Evolutionary conservation across 140 eudicot genomes (phyloP), one percentile per base, ranked within the genome.

Genomic region (Stevia rebaudiana): DNA sequence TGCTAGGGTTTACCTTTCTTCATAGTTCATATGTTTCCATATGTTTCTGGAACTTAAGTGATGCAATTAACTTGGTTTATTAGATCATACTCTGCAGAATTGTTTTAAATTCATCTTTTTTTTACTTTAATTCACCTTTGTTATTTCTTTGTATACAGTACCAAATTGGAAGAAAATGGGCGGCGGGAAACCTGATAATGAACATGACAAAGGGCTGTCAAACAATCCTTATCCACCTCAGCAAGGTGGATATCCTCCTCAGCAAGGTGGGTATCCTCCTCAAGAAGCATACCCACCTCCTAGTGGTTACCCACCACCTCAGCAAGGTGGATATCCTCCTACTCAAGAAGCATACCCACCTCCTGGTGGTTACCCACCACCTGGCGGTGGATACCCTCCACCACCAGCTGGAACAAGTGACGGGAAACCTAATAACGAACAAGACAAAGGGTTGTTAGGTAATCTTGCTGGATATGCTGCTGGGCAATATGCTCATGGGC

Each of bases 161-260:
- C 71, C 61, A 49, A 51, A 8, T 69, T 65, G 65, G 47, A 68
- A 67, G 63, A 71, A 59, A 78, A 81, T 81, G 86, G 50, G 79
- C 2, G 86, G 81, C 18, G 79, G 77, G 25, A 73, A 72, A 44
- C 36, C 73, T 16, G 69, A 60, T 2, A 55, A 69, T 13, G 74
- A 78, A 13, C 74, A 74, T 1, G 86, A 81, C 68, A 81, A 74
- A 78, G 86, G 86, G 68, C 30, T 81, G 47, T 68, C 74, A 0
- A 70, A 82, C 55, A 36, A 28, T 60, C 41, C 74, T 36, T 28
- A 28, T 4, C 33, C 33, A 28, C 33, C 33, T 28, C 33, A 28
- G 33, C 33, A 28, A 1, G 79, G 76, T 13, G 60, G 74, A 36
- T 74, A 74, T 39, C 74, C 80, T 68, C 78, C 86, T 3, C 75